A percentile compares a stretch with the other conserved stretches of the same genome.
phyloP scores from a whole-genome alignment of 805 yeast genomes.

The Dipodascopsis uninucleata region DNA sequence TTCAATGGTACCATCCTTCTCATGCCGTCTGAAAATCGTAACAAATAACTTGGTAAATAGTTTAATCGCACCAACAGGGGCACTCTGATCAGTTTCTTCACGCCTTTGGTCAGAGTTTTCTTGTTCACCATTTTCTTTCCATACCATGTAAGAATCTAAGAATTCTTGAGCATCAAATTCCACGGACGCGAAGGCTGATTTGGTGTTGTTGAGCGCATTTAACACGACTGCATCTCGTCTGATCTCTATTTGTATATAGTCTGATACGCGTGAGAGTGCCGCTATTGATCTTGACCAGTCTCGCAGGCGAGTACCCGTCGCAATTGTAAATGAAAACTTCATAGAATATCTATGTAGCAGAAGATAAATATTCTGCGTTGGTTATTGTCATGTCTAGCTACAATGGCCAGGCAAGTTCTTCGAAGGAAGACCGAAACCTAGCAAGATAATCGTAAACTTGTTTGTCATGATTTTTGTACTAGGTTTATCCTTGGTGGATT shows the following conservation, averaged over 20 bases:
- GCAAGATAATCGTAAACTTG: too few species aligned
- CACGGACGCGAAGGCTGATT: conserved; percentile 17
- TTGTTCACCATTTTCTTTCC: not conserved
- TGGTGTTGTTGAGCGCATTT: conserved; percentile 11
- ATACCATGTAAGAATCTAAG: conserved; percentile 5
- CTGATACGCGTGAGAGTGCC: conserved; percentile 17
- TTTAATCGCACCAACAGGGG: too few species aligned
- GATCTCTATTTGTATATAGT: conserved; percentile 13
- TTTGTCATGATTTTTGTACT: too few species aligned
- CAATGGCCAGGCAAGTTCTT: too few species aligned
- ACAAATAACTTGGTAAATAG: conserved; percentile 18
- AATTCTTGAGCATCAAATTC: conserved; percentile 10
- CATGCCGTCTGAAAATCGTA: conserved; percentile 22
- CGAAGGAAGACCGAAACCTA: too few species aligned
- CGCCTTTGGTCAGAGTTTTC: not conserved
- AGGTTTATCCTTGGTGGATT: too few species aligned
- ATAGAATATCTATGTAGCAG: too few species aligned
- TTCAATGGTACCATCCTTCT: conserved; percentile 18
- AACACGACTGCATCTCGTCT: conserved; percentile 2
- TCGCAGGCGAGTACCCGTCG: conserved; percentile 10
- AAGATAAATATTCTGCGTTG: too few species aligned
- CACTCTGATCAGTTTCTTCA: not conserved
- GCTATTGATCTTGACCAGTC: conserved; percentile 25
- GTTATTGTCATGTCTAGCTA: too few species aligned
- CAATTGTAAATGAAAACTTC: conserved; percentile 19